phyloP scores from a whole-genome alignment of 345 rosid species.

The Pseudoturritis turrita region DNA sequence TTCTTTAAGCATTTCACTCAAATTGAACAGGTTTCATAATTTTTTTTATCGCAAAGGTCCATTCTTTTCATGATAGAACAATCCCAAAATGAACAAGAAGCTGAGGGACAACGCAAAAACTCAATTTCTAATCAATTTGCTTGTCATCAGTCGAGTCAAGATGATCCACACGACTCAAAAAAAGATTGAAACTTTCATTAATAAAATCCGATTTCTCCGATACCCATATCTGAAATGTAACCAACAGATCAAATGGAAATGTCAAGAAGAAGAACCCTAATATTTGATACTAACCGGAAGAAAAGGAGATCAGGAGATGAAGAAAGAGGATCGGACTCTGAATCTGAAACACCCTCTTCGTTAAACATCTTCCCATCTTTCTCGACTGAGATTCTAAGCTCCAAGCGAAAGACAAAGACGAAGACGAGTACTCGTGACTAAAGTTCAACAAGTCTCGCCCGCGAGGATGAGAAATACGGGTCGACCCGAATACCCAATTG shows the following conservation, averaged over 20 bases:
- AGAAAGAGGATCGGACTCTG: conserved; percentile 31
- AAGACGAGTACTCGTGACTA: conserved; percentile 20
- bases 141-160: neutral
- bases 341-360: conserved; percentile 22
- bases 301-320: conserved; percentile 29
- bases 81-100: neutral
- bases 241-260: conserved; percentile 7
- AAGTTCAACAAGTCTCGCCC: conserved; percentile 17
- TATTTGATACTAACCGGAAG: conserved; percentile 23
- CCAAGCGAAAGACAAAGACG: neutral
- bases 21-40: neutral
- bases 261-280: conserved; percentile 2
- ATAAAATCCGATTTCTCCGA: neutral
- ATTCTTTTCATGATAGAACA: neutral
- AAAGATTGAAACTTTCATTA: neutral
- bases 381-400: conserved; percentile 10
- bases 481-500: conserved; percentile 23
- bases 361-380: conserved; percentile 23
- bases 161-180: neutral
- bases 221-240: conserved; percentile 5
- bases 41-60: neutral
- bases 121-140: neutral
- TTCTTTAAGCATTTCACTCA: neutral
- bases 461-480: neutral
- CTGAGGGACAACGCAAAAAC: neutral